These are phyloP conservation scores for Trichoderma lentiforme DNA, from an alignment of 2,329 filamentous ascomycete species.

Conservation along the genomic window DNA sequence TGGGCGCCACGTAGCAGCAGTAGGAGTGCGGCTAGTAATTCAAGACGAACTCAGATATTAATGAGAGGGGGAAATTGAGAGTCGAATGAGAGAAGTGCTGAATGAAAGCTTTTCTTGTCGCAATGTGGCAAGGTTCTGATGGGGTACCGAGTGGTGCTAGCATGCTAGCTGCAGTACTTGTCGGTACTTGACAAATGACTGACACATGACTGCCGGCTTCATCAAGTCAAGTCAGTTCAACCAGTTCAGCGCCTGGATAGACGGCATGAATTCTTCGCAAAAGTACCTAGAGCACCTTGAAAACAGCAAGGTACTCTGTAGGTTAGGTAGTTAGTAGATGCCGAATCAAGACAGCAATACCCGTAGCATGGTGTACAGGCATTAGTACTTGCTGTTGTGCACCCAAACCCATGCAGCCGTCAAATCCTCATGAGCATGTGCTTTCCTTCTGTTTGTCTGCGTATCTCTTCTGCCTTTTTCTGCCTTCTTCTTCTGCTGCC, in stretches of 20 bases:
- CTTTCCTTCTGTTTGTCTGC: background rate
- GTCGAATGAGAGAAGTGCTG: background rate
- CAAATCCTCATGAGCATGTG: background rate
- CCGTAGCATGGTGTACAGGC: too few relatives aligned
- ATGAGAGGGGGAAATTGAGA: background rate
- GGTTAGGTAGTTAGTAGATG: background rate
- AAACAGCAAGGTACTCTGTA: too few relatives aligned
- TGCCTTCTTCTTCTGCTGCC: background rate
- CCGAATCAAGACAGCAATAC: background rate
- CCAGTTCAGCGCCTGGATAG: too few relatives aligned
- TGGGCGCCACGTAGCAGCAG: background rate
- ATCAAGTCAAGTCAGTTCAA: background rate
- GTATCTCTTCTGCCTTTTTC: background rate
- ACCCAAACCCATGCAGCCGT: background rate
- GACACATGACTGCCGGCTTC: background rate
- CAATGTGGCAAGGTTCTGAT: background rate
- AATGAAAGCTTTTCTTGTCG: background rate
- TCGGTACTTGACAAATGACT: background rate
- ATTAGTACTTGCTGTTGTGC: background rate
- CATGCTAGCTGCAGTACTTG: background rate
- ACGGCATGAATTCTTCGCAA: too few relatives aligned
- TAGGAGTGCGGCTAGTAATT: constrained; percentile 1
- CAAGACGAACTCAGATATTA: background rate
- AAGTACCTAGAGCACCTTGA: too few relatives aligned
- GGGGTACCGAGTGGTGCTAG: background rate